Base-by-base conservation (phyloP, 768 basidiomycete species). In the Amanita rimosa region DNA sequence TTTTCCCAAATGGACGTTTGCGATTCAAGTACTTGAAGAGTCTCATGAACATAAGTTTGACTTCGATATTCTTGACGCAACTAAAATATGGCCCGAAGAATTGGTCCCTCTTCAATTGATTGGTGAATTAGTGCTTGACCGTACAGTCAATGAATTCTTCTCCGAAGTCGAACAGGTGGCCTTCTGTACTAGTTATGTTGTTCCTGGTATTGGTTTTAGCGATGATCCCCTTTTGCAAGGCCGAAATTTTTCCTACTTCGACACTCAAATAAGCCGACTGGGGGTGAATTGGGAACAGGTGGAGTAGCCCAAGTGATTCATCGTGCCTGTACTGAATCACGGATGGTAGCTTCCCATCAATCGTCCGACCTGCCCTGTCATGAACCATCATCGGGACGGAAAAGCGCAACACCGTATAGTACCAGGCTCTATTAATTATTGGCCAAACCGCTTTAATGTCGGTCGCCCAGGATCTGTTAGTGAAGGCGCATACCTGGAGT, bases 131-230 rank as follows among this genome's bases (percentile, higher is more conserved):
- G 74, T 79, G 2, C 62, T 86, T 29, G 69, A 85, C 55, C 69
- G 76, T 19, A 70, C 64, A 0, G 79, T 82, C 21, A 76, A 83
- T 46, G 85, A 88, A 56, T 93, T 76, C 67, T 93, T 93, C 67
- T 67, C 88, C 9, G 89, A 94, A 66, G 80, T 79, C 5, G 92
- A 95, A 64, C 90, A 92, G 64, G 83, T 83, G 46, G 91, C 90
- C 0, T 94, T 91, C 64, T 94, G 87, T 63, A 94, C 89, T 1
- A 67, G 67, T 24, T 80, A 83, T 43, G 67, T 83, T 24, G 79
- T 83, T 6, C 81, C 79, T 3, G 80, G 79, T 6, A 81, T 83
- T 46, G 80, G 78, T 6, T 82, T 84, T 58, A 81, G 78, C 55
- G 75, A 85, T 59, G 86, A 90, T 56, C 87, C 87, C 3, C 66